These are phyloP conservation scores for Prunus mume DNA, from an alignment of 306 rosid genomes.

Conservation along the genomic window DNA sequence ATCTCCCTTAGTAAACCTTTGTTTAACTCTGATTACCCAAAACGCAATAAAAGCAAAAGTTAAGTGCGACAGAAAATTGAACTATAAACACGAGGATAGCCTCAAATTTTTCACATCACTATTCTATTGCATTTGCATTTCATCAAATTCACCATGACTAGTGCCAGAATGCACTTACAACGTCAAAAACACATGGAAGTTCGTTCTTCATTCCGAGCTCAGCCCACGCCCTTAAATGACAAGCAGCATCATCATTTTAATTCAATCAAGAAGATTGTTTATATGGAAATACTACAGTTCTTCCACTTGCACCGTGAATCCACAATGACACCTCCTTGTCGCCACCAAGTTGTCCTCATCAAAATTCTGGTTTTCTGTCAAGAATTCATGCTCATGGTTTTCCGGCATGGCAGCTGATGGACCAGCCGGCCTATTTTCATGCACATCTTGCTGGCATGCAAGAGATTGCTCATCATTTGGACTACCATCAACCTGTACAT, in stretches of 20 bases:
- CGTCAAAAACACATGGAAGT: not conserved
- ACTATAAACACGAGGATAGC: not conserved
- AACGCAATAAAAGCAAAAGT: not conserved
- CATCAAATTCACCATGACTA: not conserved
- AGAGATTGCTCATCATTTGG: slow-evolving; percentile 27
- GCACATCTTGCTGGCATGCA: slow-evolving; percentile 17
- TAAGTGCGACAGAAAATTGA: not conserved
- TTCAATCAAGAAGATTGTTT: not conserved
- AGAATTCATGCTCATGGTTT: slow-evolving; percentile 74
- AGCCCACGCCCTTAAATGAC: slow-evolving; percentile 1
- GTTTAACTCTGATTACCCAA: not conserved
- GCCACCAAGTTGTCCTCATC: slow-evolving; percentile 54
- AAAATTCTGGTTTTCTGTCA: slow-evolving; percentile 58
- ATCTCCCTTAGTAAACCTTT: not conserved
- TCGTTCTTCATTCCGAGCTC: not conserved
- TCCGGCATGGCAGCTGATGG: slow-evolving; percentile 24
- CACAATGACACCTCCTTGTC: slow-evolving; percentile 74
- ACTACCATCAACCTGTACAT: slow-evolving; percentile 27
- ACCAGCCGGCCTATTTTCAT: slow-evolving; percentile 17
- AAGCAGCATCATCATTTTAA: slow-evolving; percentile 5
- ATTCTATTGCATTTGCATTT: not conserved
- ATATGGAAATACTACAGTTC: slow-evolving; percentile 44
- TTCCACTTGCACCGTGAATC: slow-evolving; percentile 83
- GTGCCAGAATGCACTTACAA: not conserved
- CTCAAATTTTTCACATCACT: not conserved